Evolutionary conservation across 2,329 filamentous ascomycete species (phyloP).

Genomic region (Biscogniauxia marginata): DNA sequence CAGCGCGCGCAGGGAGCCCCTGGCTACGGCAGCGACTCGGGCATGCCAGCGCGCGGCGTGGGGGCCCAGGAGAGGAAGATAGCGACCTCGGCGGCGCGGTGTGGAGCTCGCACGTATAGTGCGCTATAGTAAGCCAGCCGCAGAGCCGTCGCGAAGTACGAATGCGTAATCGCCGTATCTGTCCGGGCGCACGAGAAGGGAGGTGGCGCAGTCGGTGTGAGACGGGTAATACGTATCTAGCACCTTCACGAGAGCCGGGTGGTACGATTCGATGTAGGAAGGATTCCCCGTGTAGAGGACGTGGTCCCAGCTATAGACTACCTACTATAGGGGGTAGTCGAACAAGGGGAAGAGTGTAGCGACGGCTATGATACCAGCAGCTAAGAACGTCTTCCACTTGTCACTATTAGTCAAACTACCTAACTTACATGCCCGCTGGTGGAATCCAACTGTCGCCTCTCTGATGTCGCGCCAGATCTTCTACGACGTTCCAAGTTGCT

Average conservation of each 20-base stretch:
- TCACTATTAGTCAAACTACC: too few relatives aligned
- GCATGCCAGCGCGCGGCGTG: conserved; percentile 40
- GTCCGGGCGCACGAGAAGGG: conserved; percentile 42
- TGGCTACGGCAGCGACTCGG: conserved; percentile 35
- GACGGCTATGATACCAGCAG: too few relatives aligned
- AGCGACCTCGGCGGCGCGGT: conserved; percentile 44
- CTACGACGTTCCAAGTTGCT: conserved; percentile 46
- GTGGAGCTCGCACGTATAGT: conserved; percentile 46
- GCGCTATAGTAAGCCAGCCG: conserved; percentile 55
- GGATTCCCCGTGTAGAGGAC: conserved; percentile 50
- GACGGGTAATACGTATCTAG: conserved; percentile 47
- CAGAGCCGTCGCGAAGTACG: conserved; percentile 43
- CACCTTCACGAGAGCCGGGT: conserved; percentile 38
- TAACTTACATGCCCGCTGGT: conserved; percentile 53
- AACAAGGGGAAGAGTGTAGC: conserved; percentile 48
- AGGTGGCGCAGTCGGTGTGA: conserved; percentile 38
- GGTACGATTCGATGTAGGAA: conserved; percentile 42
- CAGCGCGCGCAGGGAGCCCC: conserved; percentile 37
- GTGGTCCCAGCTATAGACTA: conserved; percentile 46
- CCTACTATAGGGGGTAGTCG: conserved; percentile 55
- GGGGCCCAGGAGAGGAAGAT: conserved; percentile 24
- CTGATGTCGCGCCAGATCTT: conserved; percentile 49
- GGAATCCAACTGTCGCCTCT: conserved; percentile 53
- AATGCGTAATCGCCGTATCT: conserved; percentile 54
- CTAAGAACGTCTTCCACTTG: too few relatives aligned